phyloP scores from a whole-genome alignment of 2,329 filamentous ascomycete species.

The Metarhizium humberi region DNA sequence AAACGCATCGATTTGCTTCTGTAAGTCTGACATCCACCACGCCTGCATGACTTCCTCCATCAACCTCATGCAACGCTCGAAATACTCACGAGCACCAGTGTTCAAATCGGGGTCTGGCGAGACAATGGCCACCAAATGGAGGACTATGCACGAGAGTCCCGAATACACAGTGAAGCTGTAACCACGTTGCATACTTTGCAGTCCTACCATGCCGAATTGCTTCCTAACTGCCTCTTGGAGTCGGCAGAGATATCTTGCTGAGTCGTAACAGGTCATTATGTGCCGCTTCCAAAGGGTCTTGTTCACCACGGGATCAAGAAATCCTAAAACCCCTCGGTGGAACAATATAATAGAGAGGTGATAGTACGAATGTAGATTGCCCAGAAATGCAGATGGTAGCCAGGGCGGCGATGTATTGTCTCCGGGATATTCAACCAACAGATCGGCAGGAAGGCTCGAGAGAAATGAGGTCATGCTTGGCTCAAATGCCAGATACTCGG shows the following conservation, averaged over 20 bases:
- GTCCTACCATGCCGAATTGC: conserved; percentile 65
- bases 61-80: conserved; percentile 88
- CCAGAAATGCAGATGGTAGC: conserved; percentile 78
- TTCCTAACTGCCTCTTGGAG: conserved; percentile 75
- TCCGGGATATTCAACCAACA: conserved; percentile 66
- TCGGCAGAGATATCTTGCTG: conserved; percentile 76
- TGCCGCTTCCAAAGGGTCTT: conserved; percentile 79
- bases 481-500: conserved; percentile 71
- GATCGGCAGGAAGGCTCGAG: conserved; percentile 64
- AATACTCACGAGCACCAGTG: conserved; percentile 74
- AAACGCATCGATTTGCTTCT: conserved; percentile 80
- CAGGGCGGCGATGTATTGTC: conserved; percentile 71
- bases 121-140: conserved; percentile 89
- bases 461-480: conserved; percentile 69
- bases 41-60: conserved; percentile 74
- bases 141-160: conserved; percentile 80
- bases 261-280: conserved; percentile 76
- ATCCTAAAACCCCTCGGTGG: conserved; percentile 74
- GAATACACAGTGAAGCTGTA: conserved; percentile 95
- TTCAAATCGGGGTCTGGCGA: conserved; percentile 86
- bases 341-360: conserved; percentile 79
- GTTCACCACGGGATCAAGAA: conserved; percentile 59
- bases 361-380: conserved; percentile 83
- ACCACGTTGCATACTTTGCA: conserved; percentile 86
- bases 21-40: conserved; percentile 84